These are phyloP conservation scores for Venturia oleaginea DNA, from an alignment of 2,329 filamentous ascomycete species.

Conservation along the genomic window DNA sequence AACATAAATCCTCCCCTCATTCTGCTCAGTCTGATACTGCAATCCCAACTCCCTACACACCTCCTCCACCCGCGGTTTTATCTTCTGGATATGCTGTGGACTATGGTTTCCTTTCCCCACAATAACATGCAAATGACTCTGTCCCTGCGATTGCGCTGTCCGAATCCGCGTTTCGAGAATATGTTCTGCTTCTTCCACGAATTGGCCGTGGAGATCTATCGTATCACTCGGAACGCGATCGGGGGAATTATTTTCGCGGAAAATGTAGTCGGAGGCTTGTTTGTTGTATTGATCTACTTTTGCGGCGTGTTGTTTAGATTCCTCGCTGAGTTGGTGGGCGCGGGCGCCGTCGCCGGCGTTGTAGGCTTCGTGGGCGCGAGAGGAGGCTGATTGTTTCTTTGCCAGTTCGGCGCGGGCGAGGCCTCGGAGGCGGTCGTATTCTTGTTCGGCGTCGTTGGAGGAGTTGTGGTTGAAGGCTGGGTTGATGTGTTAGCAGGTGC, in stretches of 20 bases:
- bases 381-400: constrained; percentile 70
- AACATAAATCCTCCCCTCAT: constrained; percentile 81
- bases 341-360: constrained; percentile 67
- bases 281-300: constrained; percentile 84
- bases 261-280: constrained; percentile 88
- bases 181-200: constrained; percentile 87
- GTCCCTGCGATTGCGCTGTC: constrained; percentile 62
- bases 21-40: constrained; percentile 76
- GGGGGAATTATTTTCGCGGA: constrained; percentile 82
- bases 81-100: constrained; percentile 72
- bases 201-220: constrained; percentile 91
- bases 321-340: constrained; percentile 76
- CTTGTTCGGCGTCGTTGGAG: constrained; percentile 61
- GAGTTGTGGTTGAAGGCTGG: constrained; percentile 68
- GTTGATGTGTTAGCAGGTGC: constrained; percentile 1
- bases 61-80: constrained; percentile 89
- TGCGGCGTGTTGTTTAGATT: constrained; percentile 75
- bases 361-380: constrained; percentile 64
- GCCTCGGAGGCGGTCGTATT: constrained; percentile 86
- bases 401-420: constrained; percentile 71
- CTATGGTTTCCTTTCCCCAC: constrained; percentile 94
- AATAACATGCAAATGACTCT: constrained; percentile 84
- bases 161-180: constrained; percentile 80
- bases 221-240: constrained; percentile 69
- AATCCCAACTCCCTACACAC: constrained; percentile 77